Conservation (phyloP, 352 stramenopile species). For the Pythium dissimile region DNA sequence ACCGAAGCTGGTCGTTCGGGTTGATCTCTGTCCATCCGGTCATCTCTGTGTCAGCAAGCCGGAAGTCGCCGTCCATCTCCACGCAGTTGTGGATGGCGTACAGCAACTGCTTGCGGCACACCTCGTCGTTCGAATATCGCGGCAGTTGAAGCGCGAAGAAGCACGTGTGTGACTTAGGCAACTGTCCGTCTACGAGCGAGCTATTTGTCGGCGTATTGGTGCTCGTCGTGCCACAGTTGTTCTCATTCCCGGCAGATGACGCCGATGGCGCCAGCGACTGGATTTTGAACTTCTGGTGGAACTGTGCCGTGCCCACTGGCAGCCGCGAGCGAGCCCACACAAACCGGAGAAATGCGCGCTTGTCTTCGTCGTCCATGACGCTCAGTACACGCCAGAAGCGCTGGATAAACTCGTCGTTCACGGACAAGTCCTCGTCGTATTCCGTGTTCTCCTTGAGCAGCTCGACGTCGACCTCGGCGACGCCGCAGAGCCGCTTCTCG, state of each 20-base stretch:
- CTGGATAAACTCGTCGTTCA: constrained; percentile 63
- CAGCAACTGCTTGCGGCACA: constrained; percentile 62
- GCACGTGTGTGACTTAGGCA: constrained; percentile 87
- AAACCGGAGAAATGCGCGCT: constrained; percentile 74
- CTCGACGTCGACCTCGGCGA: constrained; percentile 67
- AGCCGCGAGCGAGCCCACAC: constrained; percentile 78
- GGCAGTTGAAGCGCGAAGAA: constrained; percentile 84
- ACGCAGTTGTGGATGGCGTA: constrained; percentile 86
- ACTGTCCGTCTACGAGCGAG: constrained; percentile 46
- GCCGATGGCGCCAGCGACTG: constrained; percentile 43
- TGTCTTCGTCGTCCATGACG: constrained; percentile 57
- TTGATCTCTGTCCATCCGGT: constrained; percentile 67
- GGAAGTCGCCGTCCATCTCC: constrained; percentile 89
- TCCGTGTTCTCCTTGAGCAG: constrained; percentile 75
- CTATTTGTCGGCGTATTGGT: neutral
- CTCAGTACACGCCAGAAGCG: constrained; percentile 77
- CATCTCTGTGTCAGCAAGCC: constrained; percentile 79
- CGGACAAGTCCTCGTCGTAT: constrained; percentile 75
- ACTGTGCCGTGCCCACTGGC: constrained; percentile 52
- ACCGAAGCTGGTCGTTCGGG: constrained; percentile 56
- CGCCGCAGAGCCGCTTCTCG: constrained; percentile 67
- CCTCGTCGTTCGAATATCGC: constrained; percentile 72
- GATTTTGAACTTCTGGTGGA: constrained; percentile 88
- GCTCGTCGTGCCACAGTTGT: constrained; percentile 1
- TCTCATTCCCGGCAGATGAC: neutral